Evolutionary conservation across 331 rosid species (phyloP).

Genomic region (Rhamnella rubrinervis): DNA sequence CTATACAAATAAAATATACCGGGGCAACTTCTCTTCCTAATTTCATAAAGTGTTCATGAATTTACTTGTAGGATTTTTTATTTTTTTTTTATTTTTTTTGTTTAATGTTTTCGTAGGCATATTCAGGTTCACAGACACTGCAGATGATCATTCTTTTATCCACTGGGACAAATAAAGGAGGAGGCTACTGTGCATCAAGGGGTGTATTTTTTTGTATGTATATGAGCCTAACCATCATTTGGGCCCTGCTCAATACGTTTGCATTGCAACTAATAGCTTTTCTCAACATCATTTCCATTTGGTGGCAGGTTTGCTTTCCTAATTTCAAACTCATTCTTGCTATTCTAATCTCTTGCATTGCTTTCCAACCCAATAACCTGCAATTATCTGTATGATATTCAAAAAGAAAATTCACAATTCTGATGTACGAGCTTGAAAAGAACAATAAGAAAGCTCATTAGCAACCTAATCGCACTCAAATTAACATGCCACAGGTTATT

Average conservation of each 20-base stretch:
- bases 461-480: not conserved
- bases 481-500: constrained; percentile 11
- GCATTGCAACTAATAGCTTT: constrained; percentile 25
- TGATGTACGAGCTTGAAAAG: too few species aligned
- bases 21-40: not conserved
- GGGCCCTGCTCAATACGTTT: constrained; percentile 28
- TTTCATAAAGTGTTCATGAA: not conserved
- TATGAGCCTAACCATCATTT: constrained; percentile 10
- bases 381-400: too few species aligned
- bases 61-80: too few species aligned
- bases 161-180: constrained; percentile 30
- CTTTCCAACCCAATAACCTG: too few species aligned
- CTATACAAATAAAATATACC: too few species aligned
- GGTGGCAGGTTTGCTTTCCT: constrained; percentile 26
- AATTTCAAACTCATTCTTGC: too few species aligned
- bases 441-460: too few species aligned
- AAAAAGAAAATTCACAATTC: too few species aligned
- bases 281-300: constrained; percentile 29
- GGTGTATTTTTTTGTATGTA: constrained; percentile 23
- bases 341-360: too few species aligned
- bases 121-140: constrained; percentile 28
- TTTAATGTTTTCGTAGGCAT: constrained; percentile 13
- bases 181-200: constrained; percentile 31
- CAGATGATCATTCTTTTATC: constrained; percentile 30
- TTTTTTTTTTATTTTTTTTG: too few species aligned